These are phyloP conservation scores for Botrytis galanthina DNA, from an alignment of 2,329 filamentous ascomycete genomes.

Conservation along the genomic window DNA sequence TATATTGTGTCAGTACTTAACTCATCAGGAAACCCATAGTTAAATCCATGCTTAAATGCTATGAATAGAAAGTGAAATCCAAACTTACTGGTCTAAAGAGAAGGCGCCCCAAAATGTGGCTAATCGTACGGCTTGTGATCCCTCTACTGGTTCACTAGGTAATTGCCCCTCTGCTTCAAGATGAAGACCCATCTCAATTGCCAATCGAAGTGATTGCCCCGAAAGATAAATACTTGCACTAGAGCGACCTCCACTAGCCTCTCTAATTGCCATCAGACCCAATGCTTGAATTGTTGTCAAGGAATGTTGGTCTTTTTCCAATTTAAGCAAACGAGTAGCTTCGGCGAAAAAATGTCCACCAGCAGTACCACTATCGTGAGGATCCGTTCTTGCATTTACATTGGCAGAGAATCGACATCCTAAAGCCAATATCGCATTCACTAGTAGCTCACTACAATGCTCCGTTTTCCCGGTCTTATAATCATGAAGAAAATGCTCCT, in stretches of 20 bases:
- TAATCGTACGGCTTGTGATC: slow-evolving; percentile 47
- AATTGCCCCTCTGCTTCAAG: slow-evolving; percentile 21
- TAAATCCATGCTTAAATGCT: not conserved
- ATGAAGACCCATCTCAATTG: slow-evolving; percentile 47
- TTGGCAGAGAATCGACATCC: slow-evolving; percentile 68
- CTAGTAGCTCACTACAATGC: slow-evolving; percentile 44
- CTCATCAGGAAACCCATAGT: not conserved
- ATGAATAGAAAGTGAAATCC: slow-evolving; percentile 52
- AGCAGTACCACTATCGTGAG: slow-evolving; percentile 60
- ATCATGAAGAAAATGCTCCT: slow-evolving; percentile 30
- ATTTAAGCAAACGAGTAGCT: slow-evolving; percentile 57
- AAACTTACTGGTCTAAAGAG: slow-evolving; percentile 54
- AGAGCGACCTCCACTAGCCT: slow-evolving; percentile 68
- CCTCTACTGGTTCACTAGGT: slow-evolving; percentile 28
- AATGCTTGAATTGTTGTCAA: slow-evolving; percentile 72
- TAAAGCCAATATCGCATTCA: slow-evolving; percentile 44
- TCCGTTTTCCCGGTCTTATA: slow-evolving; percentile 26
- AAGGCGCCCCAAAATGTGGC: slow-evolving; percentile 50
- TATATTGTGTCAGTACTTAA: slow-evolving; percentile 34
- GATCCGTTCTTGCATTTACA: slow-evolving; percentile 59
- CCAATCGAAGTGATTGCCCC: slow-evolving; percentile 68
- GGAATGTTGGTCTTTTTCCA: slow-evolving; percentile 53
- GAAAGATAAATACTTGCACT: slow-evolving; percentile 71
- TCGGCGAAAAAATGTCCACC: slow-evolving; percentile 76
- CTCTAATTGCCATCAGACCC: slow-evolving; percentile 71